Evolutionary conservation across 805 yeast species (phyloP), one percentile per base, ranked within the genome.

Genomic region (Saturnispora halmiae): DNA sequence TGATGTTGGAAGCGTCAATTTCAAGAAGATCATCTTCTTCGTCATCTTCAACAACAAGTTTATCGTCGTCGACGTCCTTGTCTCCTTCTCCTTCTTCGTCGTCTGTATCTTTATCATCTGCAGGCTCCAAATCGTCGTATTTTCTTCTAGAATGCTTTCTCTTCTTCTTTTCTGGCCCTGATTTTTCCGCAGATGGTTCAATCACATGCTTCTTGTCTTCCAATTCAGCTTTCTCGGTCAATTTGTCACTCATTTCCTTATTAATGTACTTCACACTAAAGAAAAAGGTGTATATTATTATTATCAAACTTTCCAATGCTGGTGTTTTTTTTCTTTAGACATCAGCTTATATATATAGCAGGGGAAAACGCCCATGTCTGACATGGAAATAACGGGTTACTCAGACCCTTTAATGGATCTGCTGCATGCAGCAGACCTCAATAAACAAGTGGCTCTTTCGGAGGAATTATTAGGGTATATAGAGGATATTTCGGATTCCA

Each of bases 1-100:
- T 86, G 57, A 87, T 86, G 62, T 87, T 88, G 30, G 86, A 66
- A 30, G 81, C 69, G 55, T 84, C 94, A 50, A 87, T 83, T 61
- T 82, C 94, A 27, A 72, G 70, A 48, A 85, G 66, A 52, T 82
- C 90, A 51, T 83, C 94, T 27, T 82, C 92, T 19, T 77, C 87
- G 16, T 70, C 77, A 13, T 77, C 84, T 16, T 75, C 86, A 27
- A 70, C 79, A 25, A 69, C 63, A 31, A 72, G 67, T 35, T 70
- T 52, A 45, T 73, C 74, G 31, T 70, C 79, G 47, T 73, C 78
- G 35, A 70, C 65, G 14, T 57, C 26, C 10, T 22, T 22, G 10
- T 22, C 72, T 4, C 58, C 66, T 11, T 64, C 47, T 37, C 73
- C 44, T n/a, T 46, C 35, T 64, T 74, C 54, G 11, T 51, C 61